Percentiles rank a stretch among this genome's conserved stretches.
phyloP scores from a whole-genome alignment of 2,329 filamentous ascomycete genomes.

The Aureobasidium subglaciale region DNA sequence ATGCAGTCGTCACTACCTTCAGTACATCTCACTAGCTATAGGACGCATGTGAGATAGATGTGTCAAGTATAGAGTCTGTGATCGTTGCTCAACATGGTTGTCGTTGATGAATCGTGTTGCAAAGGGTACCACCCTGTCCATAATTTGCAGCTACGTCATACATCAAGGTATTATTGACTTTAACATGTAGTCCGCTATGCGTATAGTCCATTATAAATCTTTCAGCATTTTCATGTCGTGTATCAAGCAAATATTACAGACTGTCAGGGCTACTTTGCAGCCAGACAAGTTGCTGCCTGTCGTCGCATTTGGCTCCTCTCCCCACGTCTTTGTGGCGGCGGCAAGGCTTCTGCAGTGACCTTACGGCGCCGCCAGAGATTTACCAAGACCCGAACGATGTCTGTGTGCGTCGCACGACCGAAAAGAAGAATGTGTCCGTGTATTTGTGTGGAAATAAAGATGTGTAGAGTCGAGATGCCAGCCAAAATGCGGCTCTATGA shows the following conservation, averaged over 20 bases:
- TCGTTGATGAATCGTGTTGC: neutral
- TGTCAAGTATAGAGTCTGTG: no score
- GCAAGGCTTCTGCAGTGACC: neutral
- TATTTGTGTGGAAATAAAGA: neutral
- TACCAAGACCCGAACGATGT: neutral
- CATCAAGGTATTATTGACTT: neutral
- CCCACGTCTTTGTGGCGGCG: neutral
- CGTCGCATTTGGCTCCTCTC: neutral
- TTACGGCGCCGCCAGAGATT: neutral
- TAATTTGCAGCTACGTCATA: neutral
- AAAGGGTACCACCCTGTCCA: neutral
- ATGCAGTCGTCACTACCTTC: no score
- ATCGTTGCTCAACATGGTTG: neutral
- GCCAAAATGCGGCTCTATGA: neutral
- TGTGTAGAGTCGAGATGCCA: neutral
- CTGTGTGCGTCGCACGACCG: constrained; percentile 5
- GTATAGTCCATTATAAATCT: neutral
- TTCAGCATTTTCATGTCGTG: no score
- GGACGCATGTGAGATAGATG: no score
- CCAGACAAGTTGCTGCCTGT: neutral
- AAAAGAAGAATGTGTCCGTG: neutral
- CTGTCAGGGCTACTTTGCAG: no score
- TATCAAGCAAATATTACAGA: no score
- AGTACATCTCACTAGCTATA: no score
- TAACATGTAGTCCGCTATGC: neutral